Evolutionary conservation across 768 basidiomycete genomes (phyloP).

Genomic region (Cystofilobasidium bisporidii): DNA sequence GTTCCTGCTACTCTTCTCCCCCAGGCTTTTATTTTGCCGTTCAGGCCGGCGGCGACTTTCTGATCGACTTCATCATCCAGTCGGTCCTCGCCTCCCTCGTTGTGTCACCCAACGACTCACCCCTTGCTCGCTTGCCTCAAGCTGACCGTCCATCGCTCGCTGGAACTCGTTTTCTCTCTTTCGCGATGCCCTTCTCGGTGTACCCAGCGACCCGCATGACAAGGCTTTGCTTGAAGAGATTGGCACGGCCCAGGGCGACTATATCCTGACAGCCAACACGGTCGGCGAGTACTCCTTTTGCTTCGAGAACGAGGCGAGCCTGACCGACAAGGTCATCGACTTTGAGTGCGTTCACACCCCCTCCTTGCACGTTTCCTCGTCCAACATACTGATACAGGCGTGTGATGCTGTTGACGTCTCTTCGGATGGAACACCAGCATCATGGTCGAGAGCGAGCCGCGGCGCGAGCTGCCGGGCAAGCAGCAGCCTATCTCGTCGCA

Average conservation of each 20-base stretch:
- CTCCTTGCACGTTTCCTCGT: not conserved
- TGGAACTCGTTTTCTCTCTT: not conserved
- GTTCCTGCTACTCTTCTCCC: conserved; percentile 55
- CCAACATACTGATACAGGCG: too few relatives aligned
- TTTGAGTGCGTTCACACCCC: conserved; percentile 44
- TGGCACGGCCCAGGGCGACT: conserved; percentile 91
- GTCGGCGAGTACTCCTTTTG: conserved; percentile 54
- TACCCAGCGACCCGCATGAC: conserved; percentile 81
- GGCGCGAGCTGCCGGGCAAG: conserved; percentile 78
- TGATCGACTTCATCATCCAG: conserved; percentile 26
- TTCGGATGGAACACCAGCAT: conserved; percentile 45
- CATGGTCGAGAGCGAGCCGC: conserved; percentile 93
- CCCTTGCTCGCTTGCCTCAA: too few relatives aligned
- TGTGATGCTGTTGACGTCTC: not conserved
- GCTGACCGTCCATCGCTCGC: too few relatives aligned
- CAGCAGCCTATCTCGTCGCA: conserved; percentile 73
- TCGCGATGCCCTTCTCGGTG: conserved; percentile 50
- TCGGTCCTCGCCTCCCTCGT: not conserved
- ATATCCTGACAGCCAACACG: conserved; percentile 85
- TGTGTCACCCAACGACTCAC: too few relatives aligned
- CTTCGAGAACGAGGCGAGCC: conserved; percentile 71
- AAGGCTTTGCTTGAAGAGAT: conserved; percentile 76
- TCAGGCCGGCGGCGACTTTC: conserved; percentile 16
- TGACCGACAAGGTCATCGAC: conserved; percentile 71
- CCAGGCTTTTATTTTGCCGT: conserved; percentile 88